These are phyloP conservation scores for Pharnaceum exiguum DNA, from an alignment of 148 eudicot genomes.

Conservation along the genomic window DNA sequence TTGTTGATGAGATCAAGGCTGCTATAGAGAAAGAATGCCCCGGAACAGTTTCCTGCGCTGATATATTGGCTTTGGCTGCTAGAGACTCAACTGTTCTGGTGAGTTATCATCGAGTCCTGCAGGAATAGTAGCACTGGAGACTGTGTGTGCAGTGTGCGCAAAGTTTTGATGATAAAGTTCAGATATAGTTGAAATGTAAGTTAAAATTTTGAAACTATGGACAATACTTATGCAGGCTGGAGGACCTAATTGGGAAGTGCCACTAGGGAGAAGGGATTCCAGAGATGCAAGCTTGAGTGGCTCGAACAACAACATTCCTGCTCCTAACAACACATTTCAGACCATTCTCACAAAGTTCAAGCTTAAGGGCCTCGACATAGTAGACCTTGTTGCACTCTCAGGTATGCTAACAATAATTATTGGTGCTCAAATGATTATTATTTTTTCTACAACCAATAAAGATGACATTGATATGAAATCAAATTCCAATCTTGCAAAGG, in stretches of 20 bases:
- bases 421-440: background rate
- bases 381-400: constrained; percentile 81
- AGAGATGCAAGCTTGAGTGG: constrained; percentile 80
- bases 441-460: constrained; percentile 2
- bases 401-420: constrained; percentile 28
- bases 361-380: constrained; percentile 60
- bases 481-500: constrained; percentile 10
- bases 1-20: constrained; percentile 49
- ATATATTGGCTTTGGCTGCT: constrained; percentile 45
- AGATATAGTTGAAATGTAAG: background rate
- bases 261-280: constrained; percentile 81
- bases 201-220: background rate
- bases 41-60: constrained; percentile 59
- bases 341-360: constrained; percentile 78
- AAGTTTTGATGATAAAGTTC: background rate
- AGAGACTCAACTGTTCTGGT: constrained; percentile 48
- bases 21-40: constrained; percentile 58
- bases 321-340: constrained; percentile 86
- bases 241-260: constrained; percentile 83
- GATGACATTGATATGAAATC: constrained; percentile 28
- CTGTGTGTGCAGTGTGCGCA: too few species aligned
- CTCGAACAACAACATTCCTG: constrained; percentile 81
- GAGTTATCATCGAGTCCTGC: too few species aligned
- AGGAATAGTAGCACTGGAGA: too few species aligned
- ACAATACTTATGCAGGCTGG: constrained; percentile 57